A percentile compares a stretch with the other conserved stretches of the same genome.
phyloP scores from a whole-genome alignment of 768 basidiomycete genomes.

The Pleurotus tuber-regium region DNA sequence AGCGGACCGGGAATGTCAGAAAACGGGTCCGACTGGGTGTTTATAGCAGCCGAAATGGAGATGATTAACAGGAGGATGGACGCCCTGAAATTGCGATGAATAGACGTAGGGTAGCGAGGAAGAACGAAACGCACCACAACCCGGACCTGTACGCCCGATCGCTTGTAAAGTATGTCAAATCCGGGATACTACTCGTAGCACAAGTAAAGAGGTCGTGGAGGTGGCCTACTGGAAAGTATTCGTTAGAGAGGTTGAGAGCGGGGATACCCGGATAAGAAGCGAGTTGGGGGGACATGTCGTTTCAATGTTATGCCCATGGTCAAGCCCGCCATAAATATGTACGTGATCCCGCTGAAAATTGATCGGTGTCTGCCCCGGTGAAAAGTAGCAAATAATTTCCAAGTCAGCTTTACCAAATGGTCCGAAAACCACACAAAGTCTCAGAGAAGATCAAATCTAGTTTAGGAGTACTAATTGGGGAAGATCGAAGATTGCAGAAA shows the following conservation, averaged over 20 bases:
- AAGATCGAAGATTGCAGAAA: neutral
- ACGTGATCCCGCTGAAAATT: neutral
- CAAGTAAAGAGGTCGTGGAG: too few relatives aligned
- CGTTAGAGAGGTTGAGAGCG: neutral
- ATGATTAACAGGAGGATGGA: neutral
- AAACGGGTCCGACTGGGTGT: neutral
- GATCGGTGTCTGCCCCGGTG: neutral
- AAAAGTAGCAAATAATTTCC: neutral
- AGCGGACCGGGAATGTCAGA: constrained; percentile 26
- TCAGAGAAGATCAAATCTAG: neutral
- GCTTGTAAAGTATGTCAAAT: neutral
- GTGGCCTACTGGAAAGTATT: neutral
- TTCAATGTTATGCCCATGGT: neutral
- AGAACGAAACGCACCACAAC: neutral
- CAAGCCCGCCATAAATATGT: neutral
- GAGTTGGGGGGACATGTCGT: neutral
- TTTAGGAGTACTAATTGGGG: neutral
- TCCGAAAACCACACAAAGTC: too few relatives aligned
- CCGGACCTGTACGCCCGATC: neutral
- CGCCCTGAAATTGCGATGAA: neutral
- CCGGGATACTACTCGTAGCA: too few relatives aligned
- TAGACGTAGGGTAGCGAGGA: neutral
- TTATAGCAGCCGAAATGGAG: neutral
- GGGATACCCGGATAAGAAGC: neutral
- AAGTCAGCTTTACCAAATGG: neutral